Percentiles rank a stretch among this genome's conserved stretches.
phyloP scores from a whole-genome alignment of 1,139 yeast genomes.

The Neolecta irregularis region DNA sequence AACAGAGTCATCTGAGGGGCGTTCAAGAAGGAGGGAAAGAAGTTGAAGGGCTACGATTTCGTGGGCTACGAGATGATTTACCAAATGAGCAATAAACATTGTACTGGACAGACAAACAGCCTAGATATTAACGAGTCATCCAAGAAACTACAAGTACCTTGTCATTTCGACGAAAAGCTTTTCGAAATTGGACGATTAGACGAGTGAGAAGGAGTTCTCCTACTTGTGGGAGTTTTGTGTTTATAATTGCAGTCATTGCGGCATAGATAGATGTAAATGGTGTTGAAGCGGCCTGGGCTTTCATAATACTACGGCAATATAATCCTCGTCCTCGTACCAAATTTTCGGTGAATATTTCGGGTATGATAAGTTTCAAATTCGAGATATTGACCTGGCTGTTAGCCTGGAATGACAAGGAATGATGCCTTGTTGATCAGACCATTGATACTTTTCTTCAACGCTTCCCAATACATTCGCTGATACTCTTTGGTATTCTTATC shows the following conservation, averaged over 20 bases:
- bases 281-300: slow-evolving; percentile 33
- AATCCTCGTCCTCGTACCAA: slow-evolving; percentile 47
- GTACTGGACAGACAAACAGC: slow-evolving; percentile 30
- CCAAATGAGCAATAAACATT: slow-evolving; percentile 44
- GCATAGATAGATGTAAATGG: slow-evolving; percentile 40
- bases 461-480: slow-evolving; percentile 44
- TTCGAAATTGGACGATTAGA: slow-evolving; percentile 44
- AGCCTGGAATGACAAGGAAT: no score
- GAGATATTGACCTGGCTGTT: slow-evolving; percentile 24
- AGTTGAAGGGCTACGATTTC: slow-evolving; percentile 52
- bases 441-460: slow-evolving; percentile 34
- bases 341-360: slow-evolving; percentile 39
- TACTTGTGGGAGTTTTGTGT: slow-evolving; percentile 52
- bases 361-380: slow-evolving; percentile 36
- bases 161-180: slow-evolving; percentile 37
- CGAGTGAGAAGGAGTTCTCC: slow-evolving; percentile 46
- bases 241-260: slow-evolving; percentile 42
- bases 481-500: slow-evolving; percentile 25
- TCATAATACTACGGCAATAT: slow-evolving; percentile 41
- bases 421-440: slow-evolving; percentile 30
- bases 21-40: slow-evolving; percentile 39
- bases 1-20: slow-evolving; percentile 39
- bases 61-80: slow-evolving; percentile 49
- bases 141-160: slow-evolving; percentile 17
- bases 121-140: background rate